phyloP scores from a whole-genome alignment of 129 eudicot species.

The Kitagawia praeruptora region DNA sequence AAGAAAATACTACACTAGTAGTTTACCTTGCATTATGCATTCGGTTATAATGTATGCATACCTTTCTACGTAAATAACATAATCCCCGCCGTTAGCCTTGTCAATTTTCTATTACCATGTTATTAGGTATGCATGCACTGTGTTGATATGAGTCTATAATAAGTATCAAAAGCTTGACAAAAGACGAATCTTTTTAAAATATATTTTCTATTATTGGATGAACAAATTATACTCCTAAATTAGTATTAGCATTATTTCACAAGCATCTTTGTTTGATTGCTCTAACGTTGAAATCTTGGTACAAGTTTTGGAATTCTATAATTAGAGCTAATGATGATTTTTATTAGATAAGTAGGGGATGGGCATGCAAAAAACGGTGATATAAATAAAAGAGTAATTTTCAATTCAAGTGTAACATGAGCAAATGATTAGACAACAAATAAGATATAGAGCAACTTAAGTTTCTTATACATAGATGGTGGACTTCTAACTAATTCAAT shows the following conservation, averaged over 20 bases:
- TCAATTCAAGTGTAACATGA: conserved; percentile 5
- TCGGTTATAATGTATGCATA: background rate
- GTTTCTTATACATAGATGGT: background rate
- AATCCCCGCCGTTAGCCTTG: background rate
- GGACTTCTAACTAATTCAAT: conserved; percentile 16
- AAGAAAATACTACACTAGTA: no score
- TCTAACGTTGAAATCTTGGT: background rate
- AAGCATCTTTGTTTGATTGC: background rate
- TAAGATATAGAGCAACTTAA: background rate
- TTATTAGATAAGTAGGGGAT: background rate
- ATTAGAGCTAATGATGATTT: background rate
- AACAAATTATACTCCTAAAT: background rate
- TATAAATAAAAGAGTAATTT: no score
- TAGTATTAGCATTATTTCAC: background rate
- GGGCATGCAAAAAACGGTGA: background rate
- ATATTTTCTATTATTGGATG: background rate
- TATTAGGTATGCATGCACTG: background rate
- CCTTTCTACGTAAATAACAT: background rate
- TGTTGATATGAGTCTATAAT: background rate
- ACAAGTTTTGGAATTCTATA: background rate
- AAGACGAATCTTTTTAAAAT: background rate
- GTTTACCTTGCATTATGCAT: background rate
- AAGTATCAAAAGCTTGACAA: background rate
- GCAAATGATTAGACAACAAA: conserved; percentile 19
- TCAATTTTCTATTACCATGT: background rate